These are phyloP conservation scores for Vigna trinervia DNA, from an alignment of 306 rosid genomes.

Conservation along the genomic window DNA sequence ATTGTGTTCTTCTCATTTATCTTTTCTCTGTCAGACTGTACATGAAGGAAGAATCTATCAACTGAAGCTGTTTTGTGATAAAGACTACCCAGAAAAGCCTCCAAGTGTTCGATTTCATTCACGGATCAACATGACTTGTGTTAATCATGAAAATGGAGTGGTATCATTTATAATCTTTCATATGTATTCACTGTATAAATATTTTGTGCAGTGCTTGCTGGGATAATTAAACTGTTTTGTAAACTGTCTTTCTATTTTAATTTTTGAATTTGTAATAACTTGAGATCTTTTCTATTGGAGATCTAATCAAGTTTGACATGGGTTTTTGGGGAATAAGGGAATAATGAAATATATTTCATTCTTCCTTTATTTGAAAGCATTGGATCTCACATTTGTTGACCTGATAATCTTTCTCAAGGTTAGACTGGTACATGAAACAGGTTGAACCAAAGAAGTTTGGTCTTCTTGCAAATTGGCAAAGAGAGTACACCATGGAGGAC, in stretches of 20 bases:
- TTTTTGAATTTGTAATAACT: neutral
- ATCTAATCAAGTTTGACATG: slow-evolving; percentile 19
- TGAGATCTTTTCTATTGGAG: slow-evolving; percentile 8
- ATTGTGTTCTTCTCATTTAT: slow-evolving; percentile 24
- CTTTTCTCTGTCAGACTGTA: slow-evolving; percentile 67
- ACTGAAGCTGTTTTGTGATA: slow-evolving; percentile 96
- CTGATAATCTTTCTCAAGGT: slow-evolving; percentile 4
- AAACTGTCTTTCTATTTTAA: neutral
- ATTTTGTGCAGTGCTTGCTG: slow-evolving; percentile 17
- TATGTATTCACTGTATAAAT: slow-evolving; percentile 29
- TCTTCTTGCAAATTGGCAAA: slow-evolving; percentile 93
- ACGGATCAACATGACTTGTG: slow-evolving; percentile 94
- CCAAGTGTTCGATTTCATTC: slow-evolving; percentile 99
- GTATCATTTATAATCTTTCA: slow-evolving; percentile 58
- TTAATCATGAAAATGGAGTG: slow-evolving; percentile 99
- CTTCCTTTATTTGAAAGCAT: neutral
- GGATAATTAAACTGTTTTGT: slow-evolving; percentile 19
- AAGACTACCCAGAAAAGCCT: slow-evolving; percentile 99
- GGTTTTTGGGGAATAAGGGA: slow-evolving; percentile 5
- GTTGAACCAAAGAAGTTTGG: slow-evolving; percentile 95
- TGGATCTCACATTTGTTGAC: neutral
- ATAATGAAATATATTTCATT: neutral
- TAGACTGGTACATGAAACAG: slow-evolving; percentile 55
- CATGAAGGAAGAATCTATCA: slow-evolving; percentile 99
- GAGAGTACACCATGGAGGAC: slow-evolving; percentile 99